Base-by-base conservation (phyloP, 1,284 basidiomycete species). In the Puccinia horiana region DNA sequence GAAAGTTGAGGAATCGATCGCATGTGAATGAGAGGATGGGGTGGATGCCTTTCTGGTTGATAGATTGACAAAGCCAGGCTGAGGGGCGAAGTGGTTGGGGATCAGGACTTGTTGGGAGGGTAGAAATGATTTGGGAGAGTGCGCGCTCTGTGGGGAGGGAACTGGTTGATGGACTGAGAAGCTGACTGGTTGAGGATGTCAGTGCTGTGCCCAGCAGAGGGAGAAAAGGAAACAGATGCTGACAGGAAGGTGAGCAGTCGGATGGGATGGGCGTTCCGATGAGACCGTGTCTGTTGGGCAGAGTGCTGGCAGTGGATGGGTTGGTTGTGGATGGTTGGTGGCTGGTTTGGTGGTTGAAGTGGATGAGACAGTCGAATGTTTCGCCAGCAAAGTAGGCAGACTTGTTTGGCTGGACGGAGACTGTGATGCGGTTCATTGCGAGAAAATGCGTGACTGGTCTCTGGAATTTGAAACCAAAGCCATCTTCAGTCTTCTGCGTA, bases 381-480 rank as follows among this genome's bases (percentile, higher is more conserved):
- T 80, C 77, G 29, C 77, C 77, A 8, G 77, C 77, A 80, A 70
- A 80, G 56, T 80, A 80, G 67, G 77, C 77, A 47, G 77, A 58
- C 56, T 61, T 67, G 67, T 80, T 35, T 5, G 77, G 77, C 26
- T 11, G 16, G 26, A 80, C 40, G 5, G 35, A 42, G 16, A 80
- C 9, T 32, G 37, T 40, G 35, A 75, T 73, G 26, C n/a, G n/a
- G n/a, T n/a, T n/a, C n/a, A n/a, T n/a, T n/a, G n/a, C n/a, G n/a
- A n/a, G n/a, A n/a, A n/a, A n/a, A n/a, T n/a, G n/a, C n/a, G n/a
- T n/a, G n/a, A n/a, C n/a, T n/a, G n/a, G n/a, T n/a, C n/a, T n/a
- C n/a, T n/a, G n/a, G n/a, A n/a, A n/a, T n/a, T n/a, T n/a, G n/a
- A n/a, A n/a, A n/a, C n/a, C n/a, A n/a, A n/a, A n/a, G n/a, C n/a